Conservation (phyloP, 2,329 filamentous ascomycete genomes). For the Proliferodiscus dingleyae region DNA sequence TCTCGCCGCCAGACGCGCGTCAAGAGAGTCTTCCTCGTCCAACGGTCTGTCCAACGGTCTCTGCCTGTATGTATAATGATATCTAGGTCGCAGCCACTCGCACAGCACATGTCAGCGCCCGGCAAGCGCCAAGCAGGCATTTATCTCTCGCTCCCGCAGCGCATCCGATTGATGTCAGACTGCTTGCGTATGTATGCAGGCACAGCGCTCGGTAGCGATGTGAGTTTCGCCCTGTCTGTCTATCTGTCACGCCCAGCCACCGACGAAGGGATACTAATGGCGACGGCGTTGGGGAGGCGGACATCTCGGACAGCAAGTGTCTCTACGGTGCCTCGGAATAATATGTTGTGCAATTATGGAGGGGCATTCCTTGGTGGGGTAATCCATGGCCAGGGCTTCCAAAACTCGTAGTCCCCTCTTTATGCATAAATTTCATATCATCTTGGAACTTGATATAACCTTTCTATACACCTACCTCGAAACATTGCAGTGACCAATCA, state of each 20-base stretch:
- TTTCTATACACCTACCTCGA: too few species aligned
- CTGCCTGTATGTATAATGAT: conserved; percentile 2
- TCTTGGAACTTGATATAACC: conserved; percentile 11
- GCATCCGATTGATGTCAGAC: not conserved
- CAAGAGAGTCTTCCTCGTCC: conserved; percentile 11
- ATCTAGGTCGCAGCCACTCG: too few species aligned
- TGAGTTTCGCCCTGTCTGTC: not conserved
- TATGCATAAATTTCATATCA: conserved; percentile 12
- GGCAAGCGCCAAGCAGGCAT: conserved; percentile 22
- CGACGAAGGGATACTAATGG: not conserved
- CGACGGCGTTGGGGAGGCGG: not conserved
- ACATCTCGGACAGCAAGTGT: conserved; percentile 12
- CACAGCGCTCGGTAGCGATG: conserved; percentile 4
- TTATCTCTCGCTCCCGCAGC: not conserved
- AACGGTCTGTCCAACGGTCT: conserved; percentile 1
- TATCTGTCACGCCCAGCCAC: conserved; percentile 15
- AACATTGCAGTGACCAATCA: too few species aligned
- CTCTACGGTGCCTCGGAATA: conserved; percentile 16
- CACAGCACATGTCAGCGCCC: conserved; percentile 1
- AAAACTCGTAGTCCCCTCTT: not conserved
- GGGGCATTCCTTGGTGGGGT: conserved; percentile 23
- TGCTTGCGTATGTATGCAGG: conserved; percentile 21
- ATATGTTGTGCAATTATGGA: conserved; percentile 15
- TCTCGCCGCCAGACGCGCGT: conserved; percentile 21
- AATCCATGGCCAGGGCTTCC: conserved; percentile 9